phyloP scores from a whole-genome alignment of 164 flowering plant species.

The Nelumbo lutea region DNA sequence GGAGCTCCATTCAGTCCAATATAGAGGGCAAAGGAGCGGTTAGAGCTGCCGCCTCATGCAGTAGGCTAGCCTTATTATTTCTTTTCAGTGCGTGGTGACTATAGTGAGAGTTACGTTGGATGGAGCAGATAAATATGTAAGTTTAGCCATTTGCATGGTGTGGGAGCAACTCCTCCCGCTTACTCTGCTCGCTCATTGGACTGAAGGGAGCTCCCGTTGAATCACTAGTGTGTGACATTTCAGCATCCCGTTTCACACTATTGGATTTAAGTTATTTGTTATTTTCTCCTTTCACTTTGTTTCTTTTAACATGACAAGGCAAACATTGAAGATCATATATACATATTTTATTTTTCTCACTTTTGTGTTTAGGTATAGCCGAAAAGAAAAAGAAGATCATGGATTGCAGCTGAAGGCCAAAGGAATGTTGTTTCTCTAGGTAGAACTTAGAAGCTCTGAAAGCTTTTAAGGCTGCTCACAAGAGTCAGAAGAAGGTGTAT shows the following conservation, averaged over 20 bases:
- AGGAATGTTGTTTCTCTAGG: too few species aligned
- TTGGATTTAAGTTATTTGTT: neutral
- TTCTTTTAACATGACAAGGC: too few species aligned
- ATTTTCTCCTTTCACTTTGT: too few species aligned
- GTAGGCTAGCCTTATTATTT: constrained; percentile 29
- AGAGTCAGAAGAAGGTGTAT: too few species aligned
- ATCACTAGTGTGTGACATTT: neutral
- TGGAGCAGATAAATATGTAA: constrained; percentile 11
- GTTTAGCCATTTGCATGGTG: constrained; percentile 44
- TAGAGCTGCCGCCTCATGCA: constrained; percentile 59
- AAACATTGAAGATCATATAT: too few species aligned
- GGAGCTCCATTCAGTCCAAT: constrained; percentile 59
- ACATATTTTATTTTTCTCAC: too few species aligned
- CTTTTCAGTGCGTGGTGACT: neutral
- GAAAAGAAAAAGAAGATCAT: too few species aligned
- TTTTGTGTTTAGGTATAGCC: too few species aligned
- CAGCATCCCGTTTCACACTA: neutral
- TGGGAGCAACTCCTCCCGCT: constrained; percentile 61
- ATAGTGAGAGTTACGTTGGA: neutral
- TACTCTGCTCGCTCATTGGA: constrained; percentile 51
- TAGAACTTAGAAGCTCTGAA: too few species aligned
- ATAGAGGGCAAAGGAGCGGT: constrained; percentile 30
- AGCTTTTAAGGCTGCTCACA: too few species aligned
- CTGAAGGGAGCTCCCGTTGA: constrained; percentile 67
- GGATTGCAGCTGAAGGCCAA: too few species aligned